Base-by-base conservation (phyloP, 202 grass and related monocot genomes). In the Zizania palustris region DNA sequence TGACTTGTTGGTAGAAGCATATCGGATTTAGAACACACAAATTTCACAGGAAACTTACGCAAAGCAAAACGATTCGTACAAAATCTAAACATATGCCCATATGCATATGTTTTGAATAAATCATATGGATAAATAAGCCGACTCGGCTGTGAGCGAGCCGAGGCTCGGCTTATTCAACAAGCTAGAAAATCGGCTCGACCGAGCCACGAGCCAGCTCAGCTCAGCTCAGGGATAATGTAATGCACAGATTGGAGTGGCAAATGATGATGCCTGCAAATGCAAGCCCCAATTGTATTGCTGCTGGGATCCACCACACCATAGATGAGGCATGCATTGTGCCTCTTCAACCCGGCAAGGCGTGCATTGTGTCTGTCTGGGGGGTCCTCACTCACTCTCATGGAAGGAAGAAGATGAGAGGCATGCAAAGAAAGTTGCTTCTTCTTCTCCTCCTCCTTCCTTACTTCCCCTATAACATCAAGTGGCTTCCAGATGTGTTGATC, bases 291-390 rank as follows among this genome's bases (percentile, higher is more conserved):
- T 28, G 78, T 5, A 72, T 60, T 65, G 35, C 58, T 77, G 60
- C 48, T 28, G 28, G 28, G 28, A 0, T 35, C 2, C n/a, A 48
- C 16, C 66, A 59, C 73, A 12, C 53, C 18, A 77, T 77, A 73
- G 65, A 78, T 51, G 36, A 64, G 60, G 72, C 13, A 28, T 28
- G 28, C 28, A 34, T 72, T 72, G 85, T n/a, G 60, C 60, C 73
- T 67, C 60, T 67, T 54, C 67, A 61, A 41, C 53, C 85, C 53
- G 79, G 67, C 85, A 82, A 67, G 59, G 72, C 48, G 78, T 86
- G 72, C 78, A n/a, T n/a, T n/a, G n/a, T n/a, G n/a, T 77, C 49
- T 81, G 39, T 78, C 58, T 46, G 43, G 35, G 28, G 38, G 9
- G 49, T n/a, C 28, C 50, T 62, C 14, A 9, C 59, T 62, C 59